Evolutionary conservation across 2,329 filamentous ascomycete species (phyloP).

Genomic region (Chaetomiaceae sp.): DNA sequence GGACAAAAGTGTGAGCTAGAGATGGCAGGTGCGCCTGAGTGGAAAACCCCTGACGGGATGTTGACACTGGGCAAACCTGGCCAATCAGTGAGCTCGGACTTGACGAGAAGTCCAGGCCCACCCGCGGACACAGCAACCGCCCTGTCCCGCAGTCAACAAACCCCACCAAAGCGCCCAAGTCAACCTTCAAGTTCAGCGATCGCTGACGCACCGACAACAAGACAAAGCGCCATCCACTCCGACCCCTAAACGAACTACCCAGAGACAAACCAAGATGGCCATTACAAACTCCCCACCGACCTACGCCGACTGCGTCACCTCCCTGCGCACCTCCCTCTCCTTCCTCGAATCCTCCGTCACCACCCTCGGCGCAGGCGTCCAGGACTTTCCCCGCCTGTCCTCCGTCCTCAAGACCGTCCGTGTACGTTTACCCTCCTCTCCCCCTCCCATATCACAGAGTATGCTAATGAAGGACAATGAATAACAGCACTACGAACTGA

Average conservation of each 20-base stretch:
- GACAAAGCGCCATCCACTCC: too few species aligned
- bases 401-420: conserved; percentile 55
- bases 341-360: conserved; percentile 58
- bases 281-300: conserved; percentile 22
- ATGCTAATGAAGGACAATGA: too few species aligned
- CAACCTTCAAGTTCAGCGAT: too few species aligned
- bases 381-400: conserved; percentile 54
- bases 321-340: conserved; percentile 55
- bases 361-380: conserved; percentile 52
- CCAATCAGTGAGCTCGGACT: not conserved
- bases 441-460: not conserved
- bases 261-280: conserved; percentile 4
- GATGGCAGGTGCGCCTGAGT: too few species aligned
- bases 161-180: too few species aligned
- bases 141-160: not conserved
- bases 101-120: not conserved
- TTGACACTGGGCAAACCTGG: not conserved
- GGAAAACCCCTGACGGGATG: not conserved
- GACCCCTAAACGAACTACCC: too few species aligned
- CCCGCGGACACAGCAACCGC: not conserved
- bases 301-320: conserved; percentile 56
- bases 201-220: too few species aligned
- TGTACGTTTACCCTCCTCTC: conserved; percentile 37
- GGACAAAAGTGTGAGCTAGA: too few species aligned
- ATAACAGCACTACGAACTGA: conserved; percentile 80